Base-by-base conservation (phyloP, 208 protist species). In the Wallacemonas sp. region DNA sequence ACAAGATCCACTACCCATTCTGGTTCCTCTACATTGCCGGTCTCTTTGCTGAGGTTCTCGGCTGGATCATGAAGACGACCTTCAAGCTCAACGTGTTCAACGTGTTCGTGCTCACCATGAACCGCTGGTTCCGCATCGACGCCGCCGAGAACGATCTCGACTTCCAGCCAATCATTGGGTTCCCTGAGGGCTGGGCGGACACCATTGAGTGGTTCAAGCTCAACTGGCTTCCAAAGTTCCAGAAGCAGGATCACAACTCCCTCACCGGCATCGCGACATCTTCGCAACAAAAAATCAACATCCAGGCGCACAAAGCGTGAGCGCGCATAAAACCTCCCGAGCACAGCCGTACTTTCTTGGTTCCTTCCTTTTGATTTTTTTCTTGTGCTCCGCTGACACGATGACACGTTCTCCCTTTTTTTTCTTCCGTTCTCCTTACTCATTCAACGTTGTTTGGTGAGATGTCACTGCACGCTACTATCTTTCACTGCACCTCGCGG, bases 71-170 rank as follows among this genome's bases (percentile, higher is more conserved):
- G 69, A 67, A 81, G 11, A 86, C 76, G 5, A 92, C 83, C 16
- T 96, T 96, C 63, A 97, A 98, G 54, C 80, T 97, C 26, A 97
- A 96, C 67, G 86, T 95, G 9, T 98, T 98, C 76, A 97, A 93
- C 61, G 87, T 98, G 3, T 92, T 91, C 82, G 85, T 97, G 14
- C 78, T 98, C n/a, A 98, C 91, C 21, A 98, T 98, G 85, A 95
- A 98, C 74, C 84, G 96, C 23, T 98, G 91, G 93, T 98, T 98
- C 68, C 76, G 86, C 24, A 97, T 98, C 60, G 86, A 87, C 19
- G 88, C 86, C 24, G 93, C 92, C 6, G 87, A 96, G 65, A 71
- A 82, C 16, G 92, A 98, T 55, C 74, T 98, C 17, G 76, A 85
- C 46, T 97, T 80, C 67, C 48, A 86, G 49, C 93, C 93, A 12